Evolutionary conservation across 495 filamentous ascomycete species (phyloP).

Genomic region (Penicillium samsonianum): DNA sequence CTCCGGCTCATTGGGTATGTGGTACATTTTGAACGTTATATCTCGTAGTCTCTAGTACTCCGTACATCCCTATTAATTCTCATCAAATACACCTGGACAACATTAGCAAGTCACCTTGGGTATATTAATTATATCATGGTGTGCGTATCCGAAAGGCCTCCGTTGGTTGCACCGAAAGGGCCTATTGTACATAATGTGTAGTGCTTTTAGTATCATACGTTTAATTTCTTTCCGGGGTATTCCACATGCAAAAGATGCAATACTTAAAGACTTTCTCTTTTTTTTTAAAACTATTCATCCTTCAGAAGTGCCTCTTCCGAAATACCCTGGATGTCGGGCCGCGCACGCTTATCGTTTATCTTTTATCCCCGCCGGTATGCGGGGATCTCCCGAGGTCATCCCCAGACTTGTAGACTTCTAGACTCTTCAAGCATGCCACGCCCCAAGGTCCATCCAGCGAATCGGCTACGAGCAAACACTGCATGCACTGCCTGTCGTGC

Average conservation of each 20-base stretch:
- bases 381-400: slow-evolving; percentile 10
- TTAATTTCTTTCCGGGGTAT: background rate
- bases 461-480: slow-evolving; percentile 38
- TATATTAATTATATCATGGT: no score
- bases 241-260: background rate
- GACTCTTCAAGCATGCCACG: slow-evolving; percentile 35
- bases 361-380: background rate
- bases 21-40: no score
- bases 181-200: no score
- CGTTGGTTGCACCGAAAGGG: no score
- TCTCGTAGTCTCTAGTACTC: no score
- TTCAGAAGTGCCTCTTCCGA: background rate
- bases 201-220: background rate
- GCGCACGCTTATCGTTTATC: slow-evolving; percentile 6
- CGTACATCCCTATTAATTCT: no score
- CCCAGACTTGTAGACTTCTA: background rate
- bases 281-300: background rate
- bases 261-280: no score
- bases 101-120: no score
- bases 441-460: slow-evolving; percentile 39
- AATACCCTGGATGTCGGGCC: slow-evolving; percentile 5
- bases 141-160: no score
- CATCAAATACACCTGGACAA: no score
- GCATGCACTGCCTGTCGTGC: slow-evolving; percentile 41
- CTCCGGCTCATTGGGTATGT: no score